These are phyloP conservation scores for Torulaspora franciscae DNA, from an alignment of 805 yeast species.

Conservation along the genomic window DNA sequence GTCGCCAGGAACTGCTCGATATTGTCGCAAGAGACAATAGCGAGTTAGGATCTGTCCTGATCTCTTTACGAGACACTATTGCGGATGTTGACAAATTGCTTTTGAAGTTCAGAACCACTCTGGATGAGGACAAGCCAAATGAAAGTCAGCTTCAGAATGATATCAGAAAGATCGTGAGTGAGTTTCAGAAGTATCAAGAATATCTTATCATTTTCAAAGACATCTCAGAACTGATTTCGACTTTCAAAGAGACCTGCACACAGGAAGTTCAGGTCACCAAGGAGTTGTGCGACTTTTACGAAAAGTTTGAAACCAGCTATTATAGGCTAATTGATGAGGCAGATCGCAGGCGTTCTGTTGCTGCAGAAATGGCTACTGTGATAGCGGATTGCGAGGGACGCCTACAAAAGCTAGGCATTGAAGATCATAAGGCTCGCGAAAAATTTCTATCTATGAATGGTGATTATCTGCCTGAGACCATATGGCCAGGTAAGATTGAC, in stretches of 20 bases:
- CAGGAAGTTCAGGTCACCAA: conserved; percentile 27
- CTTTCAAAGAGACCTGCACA: conserved; percentile 30
- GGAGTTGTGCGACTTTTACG: conserved; percentile 46
- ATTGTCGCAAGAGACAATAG: conserved; percentile 49
- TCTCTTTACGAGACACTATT: conserved; percentile 41
- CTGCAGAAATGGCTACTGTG: conserved; percentile 38
- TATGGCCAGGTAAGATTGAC: conserved; percentile 45
- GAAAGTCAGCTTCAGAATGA: conserved; percentile 16
- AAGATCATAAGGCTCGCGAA: conserved; percentile 43
- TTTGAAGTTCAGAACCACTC: conserved; percentile 27
- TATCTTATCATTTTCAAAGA: conserved; percentile 30
- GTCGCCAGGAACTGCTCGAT: conserved; percentile 39
- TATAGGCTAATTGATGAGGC: conserved; percentile 49
- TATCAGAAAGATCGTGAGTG: conserved; percentile 20
- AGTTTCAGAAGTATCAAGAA: conserved; percentile 29
- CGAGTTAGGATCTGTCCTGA: conserved; percentile 55
- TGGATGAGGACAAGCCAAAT: conserved; percentile 30
- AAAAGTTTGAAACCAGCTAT: conserved; percentile 49
- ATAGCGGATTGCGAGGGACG: conserved; percentile 41
- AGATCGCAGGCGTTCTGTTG: conserved; percentile 44
- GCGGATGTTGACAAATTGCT: conserved; percentile 28
- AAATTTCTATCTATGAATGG: conserved; percentile 47
- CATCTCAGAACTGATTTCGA: conserved; percentile 33
- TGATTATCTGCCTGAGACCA: conserved; percentile 51
- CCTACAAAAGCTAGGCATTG: conserved; percentile 38